phyloP scores from a whole-genome alignment of 306 rosid species.

The Spatholobus suberectus region DNA sequence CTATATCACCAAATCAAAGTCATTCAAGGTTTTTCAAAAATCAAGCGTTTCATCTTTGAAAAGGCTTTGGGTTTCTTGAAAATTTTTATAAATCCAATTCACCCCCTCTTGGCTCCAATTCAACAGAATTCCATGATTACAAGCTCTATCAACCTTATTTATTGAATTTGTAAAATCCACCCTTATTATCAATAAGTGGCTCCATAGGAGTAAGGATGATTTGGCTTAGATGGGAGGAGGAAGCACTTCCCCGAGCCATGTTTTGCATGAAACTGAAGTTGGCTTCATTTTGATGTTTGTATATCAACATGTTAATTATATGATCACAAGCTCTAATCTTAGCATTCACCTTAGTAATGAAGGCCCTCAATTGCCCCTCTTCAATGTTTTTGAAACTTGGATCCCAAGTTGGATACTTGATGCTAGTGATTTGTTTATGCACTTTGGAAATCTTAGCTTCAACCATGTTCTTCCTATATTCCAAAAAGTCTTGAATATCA shows the following conservation, averaged over 20 bases:
- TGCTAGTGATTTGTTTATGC: not conserved
- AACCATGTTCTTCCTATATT: not conserved
- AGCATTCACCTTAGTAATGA: not conserved
- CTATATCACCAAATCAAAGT: no score
- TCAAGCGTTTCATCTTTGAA: no score
- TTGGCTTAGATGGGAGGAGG: not conserved
- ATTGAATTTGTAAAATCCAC: not conserved
- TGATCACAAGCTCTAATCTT: constrained; percentile 19
- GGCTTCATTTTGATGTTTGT: not conserved
- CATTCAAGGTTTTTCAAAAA: no score
- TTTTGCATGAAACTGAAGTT: not conserved
- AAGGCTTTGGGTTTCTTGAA: no score
- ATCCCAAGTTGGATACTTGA: constrained; percentile 44
- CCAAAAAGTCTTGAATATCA: constrained; percentile 17
- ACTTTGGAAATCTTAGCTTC: constrained; percentile 21
- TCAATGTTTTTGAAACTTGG: not conserved
- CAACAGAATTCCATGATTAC: not conserved
- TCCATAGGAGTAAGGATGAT: no score
- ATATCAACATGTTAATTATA: constrained; percentile 22
- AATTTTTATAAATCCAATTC: no score
- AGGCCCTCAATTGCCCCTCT: not conserved
- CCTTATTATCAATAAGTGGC: no score
- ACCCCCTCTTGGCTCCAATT: no score
- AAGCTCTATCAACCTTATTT: not conserved
- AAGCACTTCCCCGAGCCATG: not conserved